phyloP scores from a whole-genome alignment of 495 filamentous ascomycete genomes.

The Choiromyces venosus region DNA sequence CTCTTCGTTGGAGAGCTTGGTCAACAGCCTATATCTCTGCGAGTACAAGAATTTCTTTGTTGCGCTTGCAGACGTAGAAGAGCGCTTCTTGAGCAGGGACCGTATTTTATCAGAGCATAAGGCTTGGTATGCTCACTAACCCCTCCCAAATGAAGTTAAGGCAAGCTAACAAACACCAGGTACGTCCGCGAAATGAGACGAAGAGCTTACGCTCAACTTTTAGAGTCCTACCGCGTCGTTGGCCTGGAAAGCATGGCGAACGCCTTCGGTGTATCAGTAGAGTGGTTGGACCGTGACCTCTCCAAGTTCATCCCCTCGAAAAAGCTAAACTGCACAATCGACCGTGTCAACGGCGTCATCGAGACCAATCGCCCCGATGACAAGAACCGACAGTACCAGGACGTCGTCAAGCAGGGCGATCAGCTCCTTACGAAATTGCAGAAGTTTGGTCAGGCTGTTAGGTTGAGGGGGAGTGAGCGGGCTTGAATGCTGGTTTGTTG shows the following conservation, averaged over 20 bases:
- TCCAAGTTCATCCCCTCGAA: slow-evolving; percentile 95
- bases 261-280: slow-evolving; percentile 92
- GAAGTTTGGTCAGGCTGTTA: slow-evolving; percentile 95
- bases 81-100: slow-evolving; percentile 86
- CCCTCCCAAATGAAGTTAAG: not conserved
- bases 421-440: slow-evolving; percentile 96
- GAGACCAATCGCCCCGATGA: slow-evolving; percentile 96
- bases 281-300: slow-evolving; percentile 90
- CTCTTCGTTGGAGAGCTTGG: slow-evolving; percentile 73
- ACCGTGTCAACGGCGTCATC: slow-evolving; percentile 94
- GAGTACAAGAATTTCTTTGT: slow-evolving; percentile 90
- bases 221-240: slow-evolving; percentile 98
- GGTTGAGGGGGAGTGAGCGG: slow-evolving; percentile 88
- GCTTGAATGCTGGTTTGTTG: slow-evolving; percentile 46
- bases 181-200: slow-evolving; percentile 94
- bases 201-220: slow-evolving; percentile 86
- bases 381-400: slow-evolving; percentile 98
- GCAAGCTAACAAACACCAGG: slow-evolving; percentile 26
- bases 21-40: slow-evolving; percentile 84
- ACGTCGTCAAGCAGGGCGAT: slow-evolving; percentile 95
- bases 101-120: slow-evolving; percentile 90
- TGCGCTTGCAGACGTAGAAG: slow-evolving; percentile 84
- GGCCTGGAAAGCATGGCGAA: slow-evolving; percentile 90
- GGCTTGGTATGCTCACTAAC: slow-evolving; percentile 57
- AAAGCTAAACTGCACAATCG: slow-evolving; percentile 91